Evolutionary conservation across 805 yeast genomes (phyloP).

Genomic region (Pichia californica): DNA sequence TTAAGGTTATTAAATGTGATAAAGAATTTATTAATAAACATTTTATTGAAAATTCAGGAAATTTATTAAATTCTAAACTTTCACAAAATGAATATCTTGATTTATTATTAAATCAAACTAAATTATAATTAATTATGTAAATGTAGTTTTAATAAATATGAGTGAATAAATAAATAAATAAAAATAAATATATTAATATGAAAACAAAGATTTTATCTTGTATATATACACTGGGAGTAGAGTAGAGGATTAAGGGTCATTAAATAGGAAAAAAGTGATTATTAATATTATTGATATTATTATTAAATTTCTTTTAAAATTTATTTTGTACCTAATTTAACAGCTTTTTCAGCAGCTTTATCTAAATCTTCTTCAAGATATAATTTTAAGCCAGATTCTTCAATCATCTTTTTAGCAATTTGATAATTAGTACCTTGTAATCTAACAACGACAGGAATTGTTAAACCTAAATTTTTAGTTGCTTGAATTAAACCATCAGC

Average conservation of each 20-base stretch:
- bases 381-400: constrained; percentile 86
- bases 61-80: constrained; percentile 18
- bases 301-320: too few species aligned
- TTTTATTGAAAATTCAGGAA: constrained; percentile 7
- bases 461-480: constrained; percentile 82
- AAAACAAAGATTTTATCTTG: too few species aligned
- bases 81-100: constrained; percentile 30
- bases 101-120: constrained; percentile 22
- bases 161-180: too few species aligned
- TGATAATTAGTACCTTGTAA: constrained; percentile 96
- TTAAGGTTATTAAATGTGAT: constrained; percentile 7
- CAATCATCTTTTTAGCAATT: constrained; percentile 80
- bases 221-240: too few species aligned
- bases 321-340: constrained; percentile 45
- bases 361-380: constrained; percentile 89
- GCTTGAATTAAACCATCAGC: constrained; percentile 97
- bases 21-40: constrained; percentile 2
- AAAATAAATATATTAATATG: neutral
- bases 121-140: neutral
- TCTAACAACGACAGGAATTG: constrained; percentile 95
- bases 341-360: constrained; percentile 95
- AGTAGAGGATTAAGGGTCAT: too few species aligned
- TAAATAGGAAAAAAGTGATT: too few species aligned
- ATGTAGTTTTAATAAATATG: too few species aligned
- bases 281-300: too few species aligned